A percentile compares a stretch with the other conserved stretches of the same genome.
phyloP scores from a whole-genome alignment of 2,329 filamentous ascomycete genomes.

The Aotearoamyces nothofagi region DNA sequence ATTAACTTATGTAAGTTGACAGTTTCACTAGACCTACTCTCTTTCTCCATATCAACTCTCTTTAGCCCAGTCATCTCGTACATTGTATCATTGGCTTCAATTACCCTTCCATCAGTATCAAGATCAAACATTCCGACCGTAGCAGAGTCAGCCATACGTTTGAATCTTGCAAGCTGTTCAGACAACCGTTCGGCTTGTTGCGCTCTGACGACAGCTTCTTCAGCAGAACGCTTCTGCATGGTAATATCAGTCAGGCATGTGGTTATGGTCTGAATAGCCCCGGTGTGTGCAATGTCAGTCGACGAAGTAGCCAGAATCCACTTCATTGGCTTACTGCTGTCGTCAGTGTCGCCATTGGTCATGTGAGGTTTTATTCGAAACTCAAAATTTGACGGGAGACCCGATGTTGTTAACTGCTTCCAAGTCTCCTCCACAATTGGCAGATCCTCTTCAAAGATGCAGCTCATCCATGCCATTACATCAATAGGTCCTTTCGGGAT shows the following conservation, averaged over 20 bases:
- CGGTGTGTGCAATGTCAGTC: neutral
- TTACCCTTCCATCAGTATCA: conserved; percentile 52
- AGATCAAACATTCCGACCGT: conserved; percentile 72
- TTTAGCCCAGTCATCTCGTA: conserved; percentile 53
- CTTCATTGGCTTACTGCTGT: no score
- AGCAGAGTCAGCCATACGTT: conserved; percentile 1
- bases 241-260: conserved; percentile 1
- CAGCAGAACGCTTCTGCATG: neutral
- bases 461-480: conserved; percentile 35
- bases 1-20: no score
- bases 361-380: neutral
- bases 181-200: neutral
- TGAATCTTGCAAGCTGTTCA: neutral
- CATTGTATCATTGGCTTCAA: conserved; percentile 70
- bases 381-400: neutral
- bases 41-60: no score
- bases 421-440: conserved; percentile 41
- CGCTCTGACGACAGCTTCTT: conserved; percentile 1
- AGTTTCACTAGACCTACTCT: no score
- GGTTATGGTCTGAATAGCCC: neutral
- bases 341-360: neutral
- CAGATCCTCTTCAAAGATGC: conserved; percentile 48
- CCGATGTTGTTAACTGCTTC: conserved; percentile 24
- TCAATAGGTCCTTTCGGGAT: neutral
- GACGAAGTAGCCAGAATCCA: conserved; percentile 1